A percentile compares a stretch with the other conserved stretches of the same genome.
Evolutionary conservation across 495 filamentous ascomycete species (phyloP).

Genomic region (Terfezia boudieri): DNA sequence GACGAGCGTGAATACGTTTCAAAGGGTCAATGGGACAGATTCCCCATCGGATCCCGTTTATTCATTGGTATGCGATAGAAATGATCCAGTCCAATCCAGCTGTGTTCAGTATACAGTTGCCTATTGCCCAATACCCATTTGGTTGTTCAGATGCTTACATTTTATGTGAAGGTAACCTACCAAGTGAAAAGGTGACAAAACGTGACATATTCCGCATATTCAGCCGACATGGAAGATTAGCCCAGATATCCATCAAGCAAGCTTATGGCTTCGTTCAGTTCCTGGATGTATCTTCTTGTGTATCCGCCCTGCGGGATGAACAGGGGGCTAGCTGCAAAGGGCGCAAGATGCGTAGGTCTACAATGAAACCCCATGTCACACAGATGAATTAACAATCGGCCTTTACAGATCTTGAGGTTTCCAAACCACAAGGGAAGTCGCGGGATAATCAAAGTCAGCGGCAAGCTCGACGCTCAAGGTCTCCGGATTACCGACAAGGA

Average conservation of each 20-base stretch:
- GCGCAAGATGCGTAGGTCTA: slow-evolving; percentile 68
- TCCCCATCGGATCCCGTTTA: slow-evolving; percentile 61
- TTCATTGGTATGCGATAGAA: slow-evolving; percentile 59
- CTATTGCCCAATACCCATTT: background rate
- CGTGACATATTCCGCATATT: slow-evolving; percentile 82
- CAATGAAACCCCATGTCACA: background rate
- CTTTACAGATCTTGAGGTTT: slow-evolving; percentile 67
- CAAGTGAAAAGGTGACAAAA: slow-evolving; percentile 81
- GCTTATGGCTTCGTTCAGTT: slow-evolving; percentile 97
- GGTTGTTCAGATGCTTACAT: background rate
- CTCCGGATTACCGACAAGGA: slow-evolving; percentile 42
- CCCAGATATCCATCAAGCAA: slow-evolving; percentile 90
- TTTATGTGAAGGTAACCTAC: slow-evolving; percentile 52
- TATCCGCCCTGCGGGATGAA: slow-evolving; percentile 46
- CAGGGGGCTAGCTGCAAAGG: slow-evolving; percentile 61
- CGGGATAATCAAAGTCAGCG: slow-evolving; percentile 26
- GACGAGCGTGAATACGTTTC: slow-evolving; percentile 60
- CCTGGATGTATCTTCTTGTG: slow-evolving; percentile 48
- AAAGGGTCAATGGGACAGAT: slow-evolving; percentile 85
- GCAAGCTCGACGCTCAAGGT: slow-evolving; percentile 35
- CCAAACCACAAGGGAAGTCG: slow-evolving; percentile 64
- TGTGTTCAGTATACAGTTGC: slow-evolving; percentile 1
- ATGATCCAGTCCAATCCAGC: slow-evolving; percentile 3
- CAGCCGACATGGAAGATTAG: slow-evolving; percentile 61
- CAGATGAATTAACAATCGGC: slow-evolving; percentile 1